These are phyloP conservation scores for Saturnispora halmiae DNA, from an alignment of 805 yeast species.

Conservation along the genomic window DNA sequence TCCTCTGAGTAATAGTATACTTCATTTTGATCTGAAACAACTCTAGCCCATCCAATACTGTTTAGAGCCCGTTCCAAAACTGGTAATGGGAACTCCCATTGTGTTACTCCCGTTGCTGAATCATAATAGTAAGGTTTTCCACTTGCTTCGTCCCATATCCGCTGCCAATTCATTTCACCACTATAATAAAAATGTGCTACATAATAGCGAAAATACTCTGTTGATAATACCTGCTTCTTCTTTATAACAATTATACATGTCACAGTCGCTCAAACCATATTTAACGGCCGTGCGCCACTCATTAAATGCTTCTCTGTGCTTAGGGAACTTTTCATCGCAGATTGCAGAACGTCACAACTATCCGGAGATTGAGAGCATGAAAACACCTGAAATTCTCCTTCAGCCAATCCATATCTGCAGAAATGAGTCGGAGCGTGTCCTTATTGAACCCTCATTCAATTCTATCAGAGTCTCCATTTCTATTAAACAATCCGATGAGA, in stretches of 20 bases:
- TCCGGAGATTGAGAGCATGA: constrained; percentile 87
- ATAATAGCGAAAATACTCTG: no score
- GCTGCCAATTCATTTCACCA: constrained; percentile 46
- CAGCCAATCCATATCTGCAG: constrained; percentile 87
- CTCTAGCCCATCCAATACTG: constrained; percentile 40
- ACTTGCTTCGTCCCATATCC: constrained; percentile 44
- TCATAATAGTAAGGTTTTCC: constrained; percentile 71
- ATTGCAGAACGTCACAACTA: constrained; percentile 93
- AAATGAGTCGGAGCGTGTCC: constrained; percentile 85
- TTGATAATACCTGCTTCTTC: no score
- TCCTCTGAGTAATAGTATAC: constrained; percentile 57
- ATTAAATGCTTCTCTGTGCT: constrained; percentile 83
- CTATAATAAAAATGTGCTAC: background rate
- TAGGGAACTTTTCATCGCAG: constrained; percentile 92
- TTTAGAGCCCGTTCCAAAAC: constrained; percentile 32
- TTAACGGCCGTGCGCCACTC: constrained; percentile 89
- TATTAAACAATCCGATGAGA: constrained; percentile 96
- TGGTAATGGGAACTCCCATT: constrained; percentile 74
- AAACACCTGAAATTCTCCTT: constrained; percentile 74
- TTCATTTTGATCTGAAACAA: constrained; percentile 42
- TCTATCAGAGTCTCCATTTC: constrained; percentile 84
- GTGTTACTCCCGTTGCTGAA: constrained; percentile 52
- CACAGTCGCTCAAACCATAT: constrained; percentile 95
- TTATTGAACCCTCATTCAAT: constrained; percentile 91
- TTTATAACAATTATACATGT: constrained; percentile 32